Evolutionary conservation across 768 basidiomycete genomes (phyloP), one percentile per base, ranked within the genome.

Genomic region (Hygrocybe punicea): DNA sequence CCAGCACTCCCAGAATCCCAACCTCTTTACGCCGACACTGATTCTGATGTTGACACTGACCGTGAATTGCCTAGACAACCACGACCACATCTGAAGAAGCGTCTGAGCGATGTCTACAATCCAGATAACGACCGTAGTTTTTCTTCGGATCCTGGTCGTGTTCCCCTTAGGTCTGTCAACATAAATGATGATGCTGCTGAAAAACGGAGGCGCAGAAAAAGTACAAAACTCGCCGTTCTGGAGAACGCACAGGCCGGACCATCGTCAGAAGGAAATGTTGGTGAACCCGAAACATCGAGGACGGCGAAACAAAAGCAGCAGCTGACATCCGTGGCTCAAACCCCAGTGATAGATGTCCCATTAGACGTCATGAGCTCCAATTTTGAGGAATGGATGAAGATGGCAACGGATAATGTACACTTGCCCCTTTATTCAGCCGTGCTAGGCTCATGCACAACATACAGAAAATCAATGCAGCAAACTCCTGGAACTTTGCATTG

Each of bases 351-450:
- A 24, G 80, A 85, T 42, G 82, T 87, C 17, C 80, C 87, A 0
- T 73, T 87, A 62, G 91, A 95, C 61, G 82, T 93, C n/a, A 91
- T 91, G 84, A 91, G 80, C 72, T 88, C 86, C 37, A 97, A 94
- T 64, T 97, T 88, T 66, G 97, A 99, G 70, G 94, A 98, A 72
- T 98, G 97, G 97, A 98, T 99, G 96, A 98, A 98, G 78, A 86
- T 98, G 86, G 94, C 95, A 1, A 98, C 96, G 2, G 96, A 98
- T 69, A 98, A 98, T 72, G 97, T 98, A 68, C 63, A 85, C 76
- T 51, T 25, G 53, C 40, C 53, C 54, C 44, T 14, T 36, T 60
- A 68, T 37, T n/a, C 42, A 6, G n/a, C 29, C 13, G 24, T 49
- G 35, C 7, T 53, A 56, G 29, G 33, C 57, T 65, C 44, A 70